These are phyloP conservation scores for Scedosporium minutisporum DNA, from an alignment of 2,329 filamentous ascomycete species.

Conservation along the genomic window DNA sequence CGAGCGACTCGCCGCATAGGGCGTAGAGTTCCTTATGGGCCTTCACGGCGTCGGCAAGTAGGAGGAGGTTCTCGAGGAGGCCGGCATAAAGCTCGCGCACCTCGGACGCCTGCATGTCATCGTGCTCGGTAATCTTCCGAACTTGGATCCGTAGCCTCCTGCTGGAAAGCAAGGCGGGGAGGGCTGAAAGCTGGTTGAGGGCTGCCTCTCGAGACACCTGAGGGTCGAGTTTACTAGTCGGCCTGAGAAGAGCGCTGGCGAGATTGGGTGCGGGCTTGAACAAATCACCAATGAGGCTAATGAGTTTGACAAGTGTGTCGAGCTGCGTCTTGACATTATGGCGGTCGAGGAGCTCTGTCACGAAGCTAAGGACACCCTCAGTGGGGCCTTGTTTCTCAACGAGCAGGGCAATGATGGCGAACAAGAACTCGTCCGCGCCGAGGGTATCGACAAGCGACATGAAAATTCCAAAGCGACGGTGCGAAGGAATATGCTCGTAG, in stretches of 20 bases:
- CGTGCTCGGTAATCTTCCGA: constrained; percentile 44
- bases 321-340: constrained; percentile 72
- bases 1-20: constrained; percentile 60
- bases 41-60: constrained; percentile 57
- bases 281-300: constrained; percentile 66
- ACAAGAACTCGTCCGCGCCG: constrained; percentile 77
- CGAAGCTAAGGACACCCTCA: constrained; percentile 64
- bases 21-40: constrained; percentile 43
- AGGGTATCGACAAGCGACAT: constrained; percentile 76
- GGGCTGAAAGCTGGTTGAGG: constrained; percentile 43
- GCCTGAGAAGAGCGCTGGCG: constrained; percentile 56
- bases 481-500: constrained; percentile 88
- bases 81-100: constrained; percentile 59
- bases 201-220: constrained; percentile 31
- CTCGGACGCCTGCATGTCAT: constrained; percentile 57
- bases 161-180: constrained; percentile 49
- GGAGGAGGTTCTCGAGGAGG: constrained; percentile 55
- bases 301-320: constrained; percentile 64
- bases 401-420: constrained; percentile 78
- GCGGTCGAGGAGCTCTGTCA: constrained; percentile 60
- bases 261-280: constrained; percentile 66
- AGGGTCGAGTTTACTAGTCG: constrained; percentile 6
- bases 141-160: constrained; percentile 47
- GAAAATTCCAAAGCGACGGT: constrained; percentile 75
- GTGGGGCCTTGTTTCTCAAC: constrained; percentile 80